Percentiles rank a stretch among this genome's conserved stretches.
These are phyloP conservation scores for Dendrobium officinale DNA, from an alignment of 106 monocot genomes.

Conservation along the genomic window DNA sequence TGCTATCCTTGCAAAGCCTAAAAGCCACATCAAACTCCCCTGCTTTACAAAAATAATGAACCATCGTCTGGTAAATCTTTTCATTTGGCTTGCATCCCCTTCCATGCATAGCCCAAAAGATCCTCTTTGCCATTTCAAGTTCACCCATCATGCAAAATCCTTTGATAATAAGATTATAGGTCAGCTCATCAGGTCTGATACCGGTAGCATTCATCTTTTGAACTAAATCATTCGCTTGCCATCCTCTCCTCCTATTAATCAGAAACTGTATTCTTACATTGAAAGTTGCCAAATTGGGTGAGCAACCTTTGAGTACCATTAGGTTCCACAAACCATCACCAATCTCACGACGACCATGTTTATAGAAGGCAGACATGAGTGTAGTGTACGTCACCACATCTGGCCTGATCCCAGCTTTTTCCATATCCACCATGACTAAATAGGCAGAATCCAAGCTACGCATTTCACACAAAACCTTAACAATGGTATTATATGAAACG, in stretches of 20 bases:
- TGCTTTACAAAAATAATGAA: conserved; percentile 81
- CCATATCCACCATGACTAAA: conserved; percentile 70
- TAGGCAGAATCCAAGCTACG: conserved; percentile 50
- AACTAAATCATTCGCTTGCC: conserved; percentile 64
- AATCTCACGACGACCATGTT: conserved; percentile 54
- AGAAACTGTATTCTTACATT: conserved; percentile 89
- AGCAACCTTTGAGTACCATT: conserved; percentile 63
- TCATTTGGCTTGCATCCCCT: conserved; percentile 69
- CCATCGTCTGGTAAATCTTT: conserved; percentile 89
- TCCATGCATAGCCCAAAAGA: conserved; percentile 54
- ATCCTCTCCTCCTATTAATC: conserved; percentile 58
- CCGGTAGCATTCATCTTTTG: conserved; percentile 47
- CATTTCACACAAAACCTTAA: conserved; percentile 62
- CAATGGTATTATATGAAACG: conserved; percentile 69
- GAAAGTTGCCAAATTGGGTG: conserved; percentile 72
- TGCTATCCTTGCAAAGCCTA: conserved; percentile 75
- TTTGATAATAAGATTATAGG: conserved; percentile 88
- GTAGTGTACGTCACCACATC: conserved; percentile 91
- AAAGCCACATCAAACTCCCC: conserved; percentile 76
- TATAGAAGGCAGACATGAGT: conserved; percentile 74
- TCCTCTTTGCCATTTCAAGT: conserved; percentile 71
- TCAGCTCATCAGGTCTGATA: conserved; percentile 67
- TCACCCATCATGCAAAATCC: conserved; percentile 76
- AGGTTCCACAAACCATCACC: conserved; percentile 95
- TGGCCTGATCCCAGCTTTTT: conserved; percentile 42